These are phyloP conservation scores for Populus hybrid DNA, from an alignment of 441 rosid species.

Conservation along the genomic window DNA sequence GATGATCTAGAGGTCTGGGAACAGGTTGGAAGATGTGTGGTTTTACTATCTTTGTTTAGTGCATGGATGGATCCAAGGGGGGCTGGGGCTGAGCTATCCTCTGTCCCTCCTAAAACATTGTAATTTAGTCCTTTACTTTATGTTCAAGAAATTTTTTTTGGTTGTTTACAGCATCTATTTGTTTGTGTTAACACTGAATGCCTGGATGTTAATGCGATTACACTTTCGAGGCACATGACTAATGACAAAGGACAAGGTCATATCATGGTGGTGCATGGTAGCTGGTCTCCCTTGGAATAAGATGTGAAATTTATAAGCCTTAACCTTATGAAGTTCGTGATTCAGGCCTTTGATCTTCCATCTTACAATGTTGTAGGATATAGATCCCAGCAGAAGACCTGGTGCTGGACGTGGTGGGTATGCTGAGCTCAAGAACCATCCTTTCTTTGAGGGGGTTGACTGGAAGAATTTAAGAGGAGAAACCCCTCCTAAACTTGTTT, in stretches of 20 bases:
- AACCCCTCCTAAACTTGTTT: constrained; percentile 84
- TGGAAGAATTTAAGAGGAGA: constrained; percentile 75
- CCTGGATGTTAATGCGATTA: not conserved
- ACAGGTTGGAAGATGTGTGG: not conserved
- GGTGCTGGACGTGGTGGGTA: constrained; percentile 94
- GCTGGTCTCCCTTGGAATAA: not conserved
- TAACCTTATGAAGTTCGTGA: constrained; percentile 1
- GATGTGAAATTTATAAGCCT: not conserved
- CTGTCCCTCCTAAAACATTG: not conserved
- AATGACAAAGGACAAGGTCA: not conserved
- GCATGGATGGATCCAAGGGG: not conserved
- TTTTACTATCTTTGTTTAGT: not conserved
- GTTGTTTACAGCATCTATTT: not conserved
- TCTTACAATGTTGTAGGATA: constrained; percentile 55
- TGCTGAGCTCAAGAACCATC: constrained; percentile 77
- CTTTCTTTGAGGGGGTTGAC: constrained; percentile 82
- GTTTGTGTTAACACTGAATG: not conserved
- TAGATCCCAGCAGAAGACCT: constrained; percentile 87
- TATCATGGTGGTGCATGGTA: not conserved
- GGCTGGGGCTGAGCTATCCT: not conserved
- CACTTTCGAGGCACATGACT: not conserved
- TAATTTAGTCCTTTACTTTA: not conserved
- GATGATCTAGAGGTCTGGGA: not conserved
- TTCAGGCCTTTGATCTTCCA: constrained; percentile 14
- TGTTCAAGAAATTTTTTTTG: not conserved